phyloP scores from a whole-genome alignment of 2,329 filamentous ascomycete species.

The Chrysoporthe puriensis region DNA sequence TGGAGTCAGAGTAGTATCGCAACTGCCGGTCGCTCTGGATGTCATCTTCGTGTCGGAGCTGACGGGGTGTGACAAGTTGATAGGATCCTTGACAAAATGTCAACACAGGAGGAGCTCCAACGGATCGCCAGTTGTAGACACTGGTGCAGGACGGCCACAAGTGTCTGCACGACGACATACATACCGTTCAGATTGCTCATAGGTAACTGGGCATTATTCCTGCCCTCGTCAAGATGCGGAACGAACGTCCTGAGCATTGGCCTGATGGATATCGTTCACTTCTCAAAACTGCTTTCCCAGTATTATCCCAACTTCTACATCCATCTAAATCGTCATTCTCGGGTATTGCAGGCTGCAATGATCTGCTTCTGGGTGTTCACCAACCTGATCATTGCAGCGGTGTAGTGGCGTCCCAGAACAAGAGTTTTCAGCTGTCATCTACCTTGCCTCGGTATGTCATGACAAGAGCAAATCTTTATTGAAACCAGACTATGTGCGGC shows the following conservation, averaged over 20 bases:
- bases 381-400: not conserved
- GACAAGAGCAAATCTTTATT: not conserved
- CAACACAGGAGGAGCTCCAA: not conserved
- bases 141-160: not conserved
- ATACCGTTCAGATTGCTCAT: not conserved
- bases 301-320: not conserved
- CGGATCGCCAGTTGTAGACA: not conserved
- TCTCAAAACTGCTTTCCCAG: not conserved
- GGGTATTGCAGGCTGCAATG: not conserved
- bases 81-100: not conserved
- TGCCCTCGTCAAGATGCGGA: not conserved
- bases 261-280: not conserved
- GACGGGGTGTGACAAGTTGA: slow-evolving; percentile 2
- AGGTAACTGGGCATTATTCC: not conserved
- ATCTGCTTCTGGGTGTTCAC: too few species aligned
- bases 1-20: not conserved
- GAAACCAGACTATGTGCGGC: not conserved
- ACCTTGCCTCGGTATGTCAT: not conserved
- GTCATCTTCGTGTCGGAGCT: not conserved
- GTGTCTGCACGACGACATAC: not conserved
- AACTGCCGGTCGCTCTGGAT: not conserved
- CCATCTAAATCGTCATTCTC: not conserved
- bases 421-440: not conserved
- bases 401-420: not conserved
- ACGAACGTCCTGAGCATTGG: not conserved